Evolutionary conservation across 805 yeast genomes (phyloP), one percentile per base, ranked within the genome.

Genomic region (Cyberlindnera americana): DNA sequence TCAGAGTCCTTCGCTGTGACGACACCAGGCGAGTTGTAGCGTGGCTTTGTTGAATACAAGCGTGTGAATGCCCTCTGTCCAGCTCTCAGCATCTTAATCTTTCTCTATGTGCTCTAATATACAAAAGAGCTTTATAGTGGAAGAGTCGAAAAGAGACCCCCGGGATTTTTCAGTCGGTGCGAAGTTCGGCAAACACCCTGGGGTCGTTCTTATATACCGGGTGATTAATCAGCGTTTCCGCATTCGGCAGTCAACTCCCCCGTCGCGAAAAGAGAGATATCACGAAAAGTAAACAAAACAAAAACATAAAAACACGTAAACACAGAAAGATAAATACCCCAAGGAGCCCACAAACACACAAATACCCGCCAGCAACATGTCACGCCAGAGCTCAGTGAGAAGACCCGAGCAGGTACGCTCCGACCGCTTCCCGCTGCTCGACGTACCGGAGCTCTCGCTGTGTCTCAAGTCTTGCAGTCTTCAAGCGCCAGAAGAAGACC

Each of bases 401-500:
- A 42, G 43, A 14, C 41, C 35, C 10, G 50, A 48, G n/a, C 37
- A 38, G 22, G 53, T 37, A 5, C 62, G 61, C 29, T 60, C 59
- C 22, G 83, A 77, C 48, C 69, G 71, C 22, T 82, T 81, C 55
- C 88, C 88, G 0, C 47, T 80, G 5, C 66, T 82, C n/a, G 83
- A 78, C 19, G 58, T 71, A 29, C 64, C 72, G 27, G 88, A 83
- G 51, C 66, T 83, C 16, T 72, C 79, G 2, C 61, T 67, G 10
- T 77, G 83, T 52, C 60, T 83, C 25, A 78, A 74, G 43, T 76
- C 77, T 40, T 79, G 85, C 55, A 81, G 77, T 41, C 75, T 82
- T 28, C 57, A 67, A 11, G 83, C 78, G 0, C 70, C 75, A 15
- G 86, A 79, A 47, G 87, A 80, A 24, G 67, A 72, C 36, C 65